These are phyloP conservation scores for Lasiodiplodia sp. DNA, from an alignment of 2,329 filamentous ascomycete genomes.

Conservation along the genomic window DNA sequence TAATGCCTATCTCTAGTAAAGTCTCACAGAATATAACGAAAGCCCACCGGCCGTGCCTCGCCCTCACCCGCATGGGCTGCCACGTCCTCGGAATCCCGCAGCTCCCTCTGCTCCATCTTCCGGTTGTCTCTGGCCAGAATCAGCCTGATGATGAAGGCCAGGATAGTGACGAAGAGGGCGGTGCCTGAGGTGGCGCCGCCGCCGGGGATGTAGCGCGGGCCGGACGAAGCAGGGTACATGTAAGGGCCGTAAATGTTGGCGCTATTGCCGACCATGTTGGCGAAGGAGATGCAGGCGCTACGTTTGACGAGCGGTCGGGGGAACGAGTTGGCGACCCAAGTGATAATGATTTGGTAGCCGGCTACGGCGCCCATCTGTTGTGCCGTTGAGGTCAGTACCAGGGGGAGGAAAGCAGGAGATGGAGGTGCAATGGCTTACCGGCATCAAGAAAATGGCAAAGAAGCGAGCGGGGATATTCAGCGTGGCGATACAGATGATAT, in stretches of 20 bases:
- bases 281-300: slow-evolving; percentile 40
- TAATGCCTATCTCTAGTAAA: too few relatives aligned
- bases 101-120: slow-evolving; percentile 38
- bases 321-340: slow-evolving; percentile 44
- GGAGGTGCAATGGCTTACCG: slow-evolving; percentile 50
- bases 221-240: slow-evolving; percentile 43
- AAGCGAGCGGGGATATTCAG: slow-evolving; percentile 61
- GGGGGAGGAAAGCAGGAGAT: neutral
- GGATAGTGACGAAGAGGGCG: slow-evolving; percentile 43
- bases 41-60: slow-evolving; percentile 19
- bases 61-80: neutral
- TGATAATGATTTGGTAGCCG: slow-evolving; percentile 42
- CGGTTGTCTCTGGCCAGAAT: slow-evolving; percentile 46
- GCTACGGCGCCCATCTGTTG: slow-evolving; percentile 35
- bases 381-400: neutral
- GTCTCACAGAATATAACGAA: slow-evolving; percentile 26
- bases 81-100: slow-evolving; percentile 12
- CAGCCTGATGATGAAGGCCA: slow-evolving; percentile 45
- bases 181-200: slow-evolving; percentile 47
- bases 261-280: slow-evolving; percentile 45
- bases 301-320: slow-evolving; percentile 45
- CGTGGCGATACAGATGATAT: slow-evolving; percentile 62
- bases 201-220: slow-evolving; percentile 48
- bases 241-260: slow-evolving; percentile 47
- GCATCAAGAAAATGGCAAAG: slow-evolving; percentile 70